Conservation (phyloP, 1,284 basidiomycete species). For the Ceratobasidium sp. region DNA sequence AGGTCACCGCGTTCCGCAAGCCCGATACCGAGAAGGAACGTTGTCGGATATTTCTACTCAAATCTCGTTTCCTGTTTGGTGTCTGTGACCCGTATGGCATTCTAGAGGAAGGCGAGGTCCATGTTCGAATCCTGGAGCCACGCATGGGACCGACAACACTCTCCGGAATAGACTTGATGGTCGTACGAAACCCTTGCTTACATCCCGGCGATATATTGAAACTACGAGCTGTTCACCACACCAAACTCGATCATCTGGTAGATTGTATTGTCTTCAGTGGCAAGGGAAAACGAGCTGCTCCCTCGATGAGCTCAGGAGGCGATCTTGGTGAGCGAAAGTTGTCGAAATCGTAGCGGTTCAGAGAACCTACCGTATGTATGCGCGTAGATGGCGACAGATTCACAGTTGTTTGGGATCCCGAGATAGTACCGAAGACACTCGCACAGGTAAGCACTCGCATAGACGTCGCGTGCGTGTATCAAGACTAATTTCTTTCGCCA, state of each 20-base stretch:
- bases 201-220: slow-evolving; percentile 74
- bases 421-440: slow-evolving; percentile 62
- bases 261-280: slow-evolving; percentile 72
- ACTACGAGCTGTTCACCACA: slow-evolving; percentile 62
- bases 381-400: slow-evolving; percentile 62
- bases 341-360: background rate
- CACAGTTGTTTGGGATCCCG: slow-evolving; percentile 71
- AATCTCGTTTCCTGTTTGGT: slow-evolving; percentile 67
- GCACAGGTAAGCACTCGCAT: slow-evolving; percentile 56
- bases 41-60: slow-evolving; percentile 64
- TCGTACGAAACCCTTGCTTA: slow-evolving; percentile 70
- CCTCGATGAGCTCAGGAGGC: slow-evolving; percentile 72
- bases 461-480: too few species aligned
- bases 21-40: slow-evolving; percentile 58
- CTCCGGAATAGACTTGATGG: slow-evolving; percentile 64
- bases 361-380: slow-evolving; percentile 9
- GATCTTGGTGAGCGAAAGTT: slow-evolving; percentile 59
- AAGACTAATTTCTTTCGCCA: too few species aligned
- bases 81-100: slow-evolving; percentile 70
- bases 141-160: slow-evolving; percentile 61
- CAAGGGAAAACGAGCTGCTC: slow-evolving; percentile 65
- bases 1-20: slow-evolving; percentile 61
- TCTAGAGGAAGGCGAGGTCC: slow-evolving; percentile 66
- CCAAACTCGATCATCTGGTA: slow-evolving; percentile 60
- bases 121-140: slow-evolving; percentile 62